phyloP scores from a whole-genome alignment of 2,329 filamentous ascomycete genomes.

The Ophiostoma ips region DNA sequence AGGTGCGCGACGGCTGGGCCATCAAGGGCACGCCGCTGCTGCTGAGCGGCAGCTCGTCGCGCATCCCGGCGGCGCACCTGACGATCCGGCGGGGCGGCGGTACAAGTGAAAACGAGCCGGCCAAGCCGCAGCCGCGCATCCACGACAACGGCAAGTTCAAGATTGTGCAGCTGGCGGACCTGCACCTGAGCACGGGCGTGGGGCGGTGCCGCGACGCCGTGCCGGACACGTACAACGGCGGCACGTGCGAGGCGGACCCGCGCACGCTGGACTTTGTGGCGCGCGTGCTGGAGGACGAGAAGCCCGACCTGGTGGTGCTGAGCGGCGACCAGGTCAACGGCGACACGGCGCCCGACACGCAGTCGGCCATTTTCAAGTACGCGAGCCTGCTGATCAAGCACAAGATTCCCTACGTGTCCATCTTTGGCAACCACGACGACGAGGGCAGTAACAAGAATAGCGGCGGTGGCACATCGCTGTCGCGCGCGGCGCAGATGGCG shows the following conservation, averaged over 20 bases:
- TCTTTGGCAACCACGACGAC: constrained; percentile 97
- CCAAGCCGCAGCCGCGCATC: constrained; percentile 63
- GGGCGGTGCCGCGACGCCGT: constrained; percentile 78
- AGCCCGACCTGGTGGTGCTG: constrained; percentile 80
- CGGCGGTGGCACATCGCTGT: constrained; percentile 43
- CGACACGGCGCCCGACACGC: constrained; percentile 78
- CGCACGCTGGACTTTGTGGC: constrained; percentile 82
- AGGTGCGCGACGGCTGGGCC: constrained; percentile 75
- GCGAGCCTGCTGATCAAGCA: constrained; percentile 71
- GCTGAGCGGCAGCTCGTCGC: constrained; percentile 46
- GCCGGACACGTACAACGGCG: constrained; percentile 56
- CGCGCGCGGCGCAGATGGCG: constrained; percentile 66
- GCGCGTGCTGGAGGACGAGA: constrained; percentile 77
- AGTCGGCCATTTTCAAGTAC: constrained; percentile 89
- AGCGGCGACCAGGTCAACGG: constrained; percentile 95
- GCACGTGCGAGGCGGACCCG: constrained; percentile 79
- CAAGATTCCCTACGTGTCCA: constrained; percentile 79
- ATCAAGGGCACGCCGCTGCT: constrained; percentile 62
- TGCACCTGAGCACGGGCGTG: constrained; percentile 83
- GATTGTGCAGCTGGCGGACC: constrained; percentile 89
- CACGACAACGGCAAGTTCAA: constrained; percentile 88
- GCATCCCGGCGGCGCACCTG: constrained; percentile 56
- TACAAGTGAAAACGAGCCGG: constrained; percentile 28
- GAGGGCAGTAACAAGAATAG: too few species aligned
- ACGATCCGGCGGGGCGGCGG: constrained; percentile 63